Evolutionary conservation across 2,329 filamentous ascomycete species (phyloP), one percentile per base, ranked within the genome.

Genomic region (Coleophoma crateriformis): DNA sequence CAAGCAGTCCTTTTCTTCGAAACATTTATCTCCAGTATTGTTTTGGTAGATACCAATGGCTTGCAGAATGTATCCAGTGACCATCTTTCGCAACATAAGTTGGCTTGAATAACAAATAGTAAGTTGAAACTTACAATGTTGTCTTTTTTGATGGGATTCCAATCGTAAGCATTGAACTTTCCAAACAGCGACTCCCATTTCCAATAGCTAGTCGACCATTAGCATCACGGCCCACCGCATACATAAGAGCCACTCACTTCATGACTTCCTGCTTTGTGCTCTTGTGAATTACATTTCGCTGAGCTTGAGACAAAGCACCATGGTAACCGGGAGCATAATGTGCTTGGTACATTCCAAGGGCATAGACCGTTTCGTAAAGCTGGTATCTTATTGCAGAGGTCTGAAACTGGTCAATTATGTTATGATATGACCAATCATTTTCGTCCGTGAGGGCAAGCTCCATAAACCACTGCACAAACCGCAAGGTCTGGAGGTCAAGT

Each of bases 371-470:
- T 7, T 48, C 52, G 40, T 61, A 61, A 3, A 59, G 51, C 47
- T 61, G 59, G 48, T 61, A 61, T 8, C 58, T 58, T 34, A 61
- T 38, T 19, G 59, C 55, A 8, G 48, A 40, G 7, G 55, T 59
- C 48, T 60, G 58, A 47, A 61, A 61, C 47, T 60, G 59, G 51
- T 61, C 59, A 19, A 61, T 61, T 15, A 58, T 53, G 47, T 55
- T 52, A 45, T 51, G 49, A n/a, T 57, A 54, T 48, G 53, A 56
- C 14, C 52, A 55, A 40, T 59, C 58, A 32, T 58, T 51, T 22
- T 38, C 39, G 4, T 39, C 42, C 34, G 45, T 51, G 12, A 57
- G 51, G 4, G 49, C 55, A 14, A 57, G 48, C 49, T 60, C 57
- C 33, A 60, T 19, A 43, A 54, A 51, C 35, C 51, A 49, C 46